A percentile compares a stretch with the other conserved stretches of the same genome.
phyloP scores from a whole-genome alignment of 495 filamentous ascomycete genomes.

The Aspergillus asperescens region DNA sequence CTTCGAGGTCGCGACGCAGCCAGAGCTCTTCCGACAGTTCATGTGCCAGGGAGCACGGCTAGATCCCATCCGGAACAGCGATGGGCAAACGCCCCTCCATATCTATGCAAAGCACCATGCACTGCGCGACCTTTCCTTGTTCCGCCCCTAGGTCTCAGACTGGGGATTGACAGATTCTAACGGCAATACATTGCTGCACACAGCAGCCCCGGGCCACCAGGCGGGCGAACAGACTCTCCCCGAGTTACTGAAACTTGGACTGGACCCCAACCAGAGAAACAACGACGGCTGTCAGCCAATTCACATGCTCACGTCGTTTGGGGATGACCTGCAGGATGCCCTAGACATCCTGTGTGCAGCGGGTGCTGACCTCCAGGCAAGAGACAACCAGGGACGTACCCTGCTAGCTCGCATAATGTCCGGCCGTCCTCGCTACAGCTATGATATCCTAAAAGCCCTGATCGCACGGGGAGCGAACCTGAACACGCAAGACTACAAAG shows the following conservation, averaged over 20 bases:
- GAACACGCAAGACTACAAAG: conserved; percentile 21
- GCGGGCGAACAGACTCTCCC: conserved; percentile 2
- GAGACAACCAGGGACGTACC: conserved; percentile 19
- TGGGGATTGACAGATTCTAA: conserved; percentile 15
- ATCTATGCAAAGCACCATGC: background rate
- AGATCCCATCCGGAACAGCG: background rate
- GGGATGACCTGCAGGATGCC: conserved; percentile 1
- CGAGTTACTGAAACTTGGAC: conserved; percentile 12
- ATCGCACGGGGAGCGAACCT: conserved; percentile 17
- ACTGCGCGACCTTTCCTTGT: background rate
- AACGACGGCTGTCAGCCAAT: conserved; percentile 14
- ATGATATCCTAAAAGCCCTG: conserved; percentile 4
- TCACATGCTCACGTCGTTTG: conserved; percentile 2
- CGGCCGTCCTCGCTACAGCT: conserved; percentile 9
- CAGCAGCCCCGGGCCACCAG: conserved; percentile 8
- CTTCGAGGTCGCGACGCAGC: background rate
- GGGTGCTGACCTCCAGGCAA: conserved; percentile 19
- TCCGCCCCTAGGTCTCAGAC: conserved; percentile 5
- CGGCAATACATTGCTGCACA: conserved; percentile 21
- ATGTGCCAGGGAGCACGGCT: background rate
- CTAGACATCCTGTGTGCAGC: conserved; percentile 18
- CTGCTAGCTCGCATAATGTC: conserved; percentile 12
- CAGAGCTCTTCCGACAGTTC: background rate
- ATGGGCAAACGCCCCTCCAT: background rate
- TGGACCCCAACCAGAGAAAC: conserved; percentile 17